Base-by-base conservation (phyloP, 2,329 filamentous ascomycete species). In the Sarocladium oryzae region DNA sequence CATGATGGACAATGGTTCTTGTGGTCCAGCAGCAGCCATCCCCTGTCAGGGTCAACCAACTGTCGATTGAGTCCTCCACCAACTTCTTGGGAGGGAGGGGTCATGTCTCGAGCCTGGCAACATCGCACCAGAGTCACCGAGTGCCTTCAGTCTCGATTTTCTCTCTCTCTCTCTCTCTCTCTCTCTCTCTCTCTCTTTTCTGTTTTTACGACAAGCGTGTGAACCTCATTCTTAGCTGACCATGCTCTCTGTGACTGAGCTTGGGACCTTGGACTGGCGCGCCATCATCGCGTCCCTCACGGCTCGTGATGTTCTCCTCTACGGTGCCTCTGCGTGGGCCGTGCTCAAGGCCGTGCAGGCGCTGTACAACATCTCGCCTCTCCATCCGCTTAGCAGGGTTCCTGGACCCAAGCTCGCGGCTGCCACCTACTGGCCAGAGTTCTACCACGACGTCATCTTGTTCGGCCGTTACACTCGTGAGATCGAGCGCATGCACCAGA, bases 401-500 rank as follows among this genome's bases (percentile, higher is more conserved):
- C 55, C 54, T 16, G 54, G 54, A 10, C 54, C 54, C 2, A 30
- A 45, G 8, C 51, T 56, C 20, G 38, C 55, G 6, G 40, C 43
- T 16, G 52, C 52, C 9, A 54, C 54, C 1, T 53, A 56, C 54
- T 33, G 51, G 46, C 53, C 55, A 11, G 54, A 56, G 50, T 54
- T 56, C 37, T 57, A 51, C 45, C 53, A 53, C 37, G 55, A 57
- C 38, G 52, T 54, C 5, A 48, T 57, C 20, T 52, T 53, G 15
- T 30, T 51, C 26, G 55, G 54, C 8, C 38, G 55, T 16, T 55
- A 52, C 50, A 55, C 54, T 13, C 70, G 65, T 56, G 65, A 72
- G 51, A 69, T 75, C 20, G 57, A 62, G 37, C 60, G 68, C 49
- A 57, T 75, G 56, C 72, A 75, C 56, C 57, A 68, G 43, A 55